Conservation (phyloP, 805 yeast genomes). For the Torulaspora maleeae region DNA sequence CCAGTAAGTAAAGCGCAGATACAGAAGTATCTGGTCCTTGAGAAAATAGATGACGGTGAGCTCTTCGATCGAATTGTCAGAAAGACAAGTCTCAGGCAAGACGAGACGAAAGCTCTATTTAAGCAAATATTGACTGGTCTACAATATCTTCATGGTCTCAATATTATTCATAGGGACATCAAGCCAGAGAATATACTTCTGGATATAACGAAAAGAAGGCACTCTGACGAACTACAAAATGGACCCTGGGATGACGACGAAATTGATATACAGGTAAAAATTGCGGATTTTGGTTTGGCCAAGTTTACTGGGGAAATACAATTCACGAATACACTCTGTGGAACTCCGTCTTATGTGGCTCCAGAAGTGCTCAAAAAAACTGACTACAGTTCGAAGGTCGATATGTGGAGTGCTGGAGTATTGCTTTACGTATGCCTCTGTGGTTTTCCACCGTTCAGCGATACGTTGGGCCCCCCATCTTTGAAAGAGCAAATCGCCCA, state of each 20-base stretch:
- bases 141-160: constrained; percentile 59
- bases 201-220: constrained; percentile 44
- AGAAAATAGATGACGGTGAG: constrained; percentile 72
- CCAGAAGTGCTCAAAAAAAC: constrained; percentile 65
- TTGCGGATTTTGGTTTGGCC: constrained; percentile 76
- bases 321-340: constrained; percentile 75
- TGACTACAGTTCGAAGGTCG: constrained; percentile 64
- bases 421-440: constrained; percentile 71
- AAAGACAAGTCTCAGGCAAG: constrained; percentile 56
- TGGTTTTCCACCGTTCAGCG: constrained; percentile 84
- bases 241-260: constrained; percentile 51
- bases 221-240: constrained; percentile 27
- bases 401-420: constrained; percentile 81
- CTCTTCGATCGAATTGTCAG: constrained; percentile 65
- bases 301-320: constrained; percentile 61
- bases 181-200: constrained; percentile 71
- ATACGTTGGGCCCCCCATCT: constrained; percentile 72
- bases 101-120: constrained; percentile 58
- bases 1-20: constrained; percentile 44
- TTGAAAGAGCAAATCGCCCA: constrained; percentile 68
- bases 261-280: constrained; percentile 60
- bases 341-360: constrained; percentile 85
- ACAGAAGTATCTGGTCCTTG: constrained; percentile 57
- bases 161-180: constrained; percentile 72
- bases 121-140: constrained; percentile 64